Evolutionary conservation across 441 rosid species (phyloP).

Genomic region (Gossypium aridum): DNA sequence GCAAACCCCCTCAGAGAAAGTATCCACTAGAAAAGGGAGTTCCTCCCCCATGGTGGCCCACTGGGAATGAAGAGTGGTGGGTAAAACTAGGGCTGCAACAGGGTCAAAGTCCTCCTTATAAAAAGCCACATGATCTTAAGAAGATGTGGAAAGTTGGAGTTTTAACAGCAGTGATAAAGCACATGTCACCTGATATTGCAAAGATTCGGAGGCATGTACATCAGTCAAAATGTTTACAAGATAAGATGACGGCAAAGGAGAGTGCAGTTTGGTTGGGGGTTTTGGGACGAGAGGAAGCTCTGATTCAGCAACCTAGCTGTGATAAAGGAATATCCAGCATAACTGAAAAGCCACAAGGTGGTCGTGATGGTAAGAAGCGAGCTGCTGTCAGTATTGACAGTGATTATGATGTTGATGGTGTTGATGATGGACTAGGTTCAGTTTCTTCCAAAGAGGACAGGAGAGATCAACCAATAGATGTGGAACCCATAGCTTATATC

Average conservation of each 20-base stretch:
- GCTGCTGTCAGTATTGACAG: conserved; percentile 53
- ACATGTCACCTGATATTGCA: conserved; percentile 93
- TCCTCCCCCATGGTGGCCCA: conserved; percentile 99
- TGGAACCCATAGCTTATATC: conserved; percentile 19
- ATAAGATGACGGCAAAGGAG: conserved; percentile 99
- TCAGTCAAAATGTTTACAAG: conserved; percentile 97
- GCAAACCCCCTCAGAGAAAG: conserved; percentile 96
- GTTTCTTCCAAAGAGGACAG: conserved; percentile 76
- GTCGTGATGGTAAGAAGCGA: conserved; percentile 40
- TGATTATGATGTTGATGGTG: conserved; percentile 72
- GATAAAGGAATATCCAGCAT: conserved; percentile 83
- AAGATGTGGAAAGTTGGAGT: conserved; percentile 99
- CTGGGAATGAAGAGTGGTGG: conserved; percentile 96
- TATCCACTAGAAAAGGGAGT: conserved; percentile 84
- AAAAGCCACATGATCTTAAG: conserved; percentile 91
- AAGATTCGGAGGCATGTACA: conserved; percentile 91
- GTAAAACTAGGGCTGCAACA: conserved; percentile 48
- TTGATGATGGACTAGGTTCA: conserved; percentile 55
- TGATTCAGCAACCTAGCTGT: conserved; percentile 69
- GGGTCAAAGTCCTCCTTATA: conserved; percentile 77
- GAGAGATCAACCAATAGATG: conserved; percentile 33
- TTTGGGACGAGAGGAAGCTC: conserved; percentile 74
- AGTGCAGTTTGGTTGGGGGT: conserved; percentile 98
- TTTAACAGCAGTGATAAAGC: conserved; percentile 93
- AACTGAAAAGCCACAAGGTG: conserved; percentile 50